phyloP scores from a whole-genome alignment of 2,329 filamentous ascomycete genomes.

The Trichoderma brevicompactum region DNA sequence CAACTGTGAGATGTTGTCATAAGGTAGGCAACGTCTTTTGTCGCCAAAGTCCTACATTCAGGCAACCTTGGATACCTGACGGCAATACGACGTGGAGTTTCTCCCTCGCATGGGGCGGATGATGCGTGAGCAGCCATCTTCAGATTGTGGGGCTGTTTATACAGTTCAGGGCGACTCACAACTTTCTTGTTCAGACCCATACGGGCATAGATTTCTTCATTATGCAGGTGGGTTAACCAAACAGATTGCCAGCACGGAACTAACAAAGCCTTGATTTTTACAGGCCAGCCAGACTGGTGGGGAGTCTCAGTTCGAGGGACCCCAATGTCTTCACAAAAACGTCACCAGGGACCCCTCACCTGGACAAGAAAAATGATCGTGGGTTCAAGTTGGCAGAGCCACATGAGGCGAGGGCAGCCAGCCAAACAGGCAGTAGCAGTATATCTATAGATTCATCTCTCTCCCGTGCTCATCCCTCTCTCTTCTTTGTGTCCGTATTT shows the following conservation, averaged over 20 bases:
- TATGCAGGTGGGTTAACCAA: conserved; percentile 4
- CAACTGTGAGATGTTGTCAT: background rate
- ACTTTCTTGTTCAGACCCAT: background rate
- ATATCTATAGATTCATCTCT: background rate
- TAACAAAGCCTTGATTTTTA: background rate
- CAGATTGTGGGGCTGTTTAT: background rate
- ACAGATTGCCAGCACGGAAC: background rate
- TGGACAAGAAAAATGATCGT: conserved; percentile 18
- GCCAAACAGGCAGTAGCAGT: background rate
- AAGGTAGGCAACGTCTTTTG: background rate
- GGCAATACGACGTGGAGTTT: background rate
- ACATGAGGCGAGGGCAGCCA: conserved; percentile 10
- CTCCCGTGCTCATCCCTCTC: background rate
- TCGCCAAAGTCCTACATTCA: background rate
- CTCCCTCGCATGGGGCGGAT: background rate
- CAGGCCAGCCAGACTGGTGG: background rate
- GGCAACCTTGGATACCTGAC: background rate
- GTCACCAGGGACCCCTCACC: conserved; percentile 28
- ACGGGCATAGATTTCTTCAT: background rate
- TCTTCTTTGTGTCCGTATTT: background rate
- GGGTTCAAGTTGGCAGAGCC: conserved; percentile 6
- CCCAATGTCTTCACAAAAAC: conserved; percentile 3
- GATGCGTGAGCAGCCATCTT: background rate
- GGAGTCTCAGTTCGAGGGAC: background rate
- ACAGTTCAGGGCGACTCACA: background rate